These are phyloP conservation scores for Tolypocladium pustulatum DNA, from an alignment of 2,329 filamentous ascomycete genomes.

Conservation along the genomic window DNA sequence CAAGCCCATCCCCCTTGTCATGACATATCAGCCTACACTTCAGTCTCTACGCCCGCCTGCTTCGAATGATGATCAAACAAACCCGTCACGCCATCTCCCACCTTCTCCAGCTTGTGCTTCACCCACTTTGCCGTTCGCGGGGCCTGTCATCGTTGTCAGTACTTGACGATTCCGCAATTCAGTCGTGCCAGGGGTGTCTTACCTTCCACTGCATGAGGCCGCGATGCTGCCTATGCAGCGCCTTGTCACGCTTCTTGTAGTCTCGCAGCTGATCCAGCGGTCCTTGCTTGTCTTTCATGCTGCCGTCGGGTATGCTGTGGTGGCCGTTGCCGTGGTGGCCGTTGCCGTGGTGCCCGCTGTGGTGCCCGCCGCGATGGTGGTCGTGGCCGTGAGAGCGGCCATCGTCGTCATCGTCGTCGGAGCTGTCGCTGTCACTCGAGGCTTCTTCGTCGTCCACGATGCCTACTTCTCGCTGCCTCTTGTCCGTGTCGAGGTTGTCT, in stretches of 20 bases:
- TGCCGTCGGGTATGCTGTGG: constrained; percentile 26
- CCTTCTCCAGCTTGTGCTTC: constrained; percentile 42
- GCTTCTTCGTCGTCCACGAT: constrained; percentile 21
- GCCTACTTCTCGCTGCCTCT: constrained; percentile 22
- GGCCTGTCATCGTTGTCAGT: constrained; percentile 11
- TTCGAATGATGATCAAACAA: constrained; percentile 51
- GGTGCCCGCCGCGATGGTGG: constrained; percentile 17
- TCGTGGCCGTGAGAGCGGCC: constrained; percentile 11
- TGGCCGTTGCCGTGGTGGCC: constrained; percentile 16
- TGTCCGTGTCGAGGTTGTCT: constrained; percentile 20
- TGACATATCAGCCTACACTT: constrained; percentile 36
- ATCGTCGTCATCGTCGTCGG: constrained; percentile 18
- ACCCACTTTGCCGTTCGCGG: constrained; percentile 38
- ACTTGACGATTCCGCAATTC: background rate
- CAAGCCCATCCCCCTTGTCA: background rate
- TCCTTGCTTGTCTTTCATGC: constrained; percentile 30
- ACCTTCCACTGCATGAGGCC: constrained; percentile 64
- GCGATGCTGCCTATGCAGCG: constrained; percentile 53
- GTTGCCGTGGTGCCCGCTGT: constrained; percentile 24
- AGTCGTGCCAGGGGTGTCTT: constrained; percentile 7
- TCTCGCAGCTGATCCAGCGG: constrained; percentile 42
- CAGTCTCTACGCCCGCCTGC: constrained; percentile 54
- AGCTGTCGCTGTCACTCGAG: constrained; percentile 17
- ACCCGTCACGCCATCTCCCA: constrained; percentile 47
- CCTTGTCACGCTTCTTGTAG: constrained; percentile 47